Evolutionary conservation across 805 yeast genomes (phyloP).

Genomic region (Saccharomyces kudriavzevii): DNA sequence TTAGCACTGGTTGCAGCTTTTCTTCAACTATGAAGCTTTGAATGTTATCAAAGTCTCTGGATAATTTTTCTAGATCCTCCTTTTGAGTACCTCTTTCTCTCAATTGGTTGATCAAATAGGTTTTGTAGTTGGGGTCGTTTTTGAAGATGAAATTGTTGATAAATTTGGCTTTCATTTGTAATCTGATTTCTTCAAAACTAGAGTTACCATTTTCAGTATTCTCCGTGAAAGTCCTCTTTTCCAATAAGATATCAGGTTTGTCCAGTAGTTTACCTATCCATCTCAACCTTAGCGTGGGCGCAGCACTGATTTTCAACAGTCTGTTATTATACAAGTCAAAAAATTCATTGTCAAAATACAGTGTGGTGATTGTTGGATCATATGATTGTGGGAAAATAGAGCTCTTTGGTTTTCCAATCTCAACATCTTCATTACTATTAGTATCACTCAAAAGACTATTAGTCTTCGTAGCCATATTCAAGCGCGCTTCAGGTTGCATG

Average conservation of each 20-base stretch:
- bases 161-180: conserved; percentile 72
- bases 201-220: conserved; percentile 36
- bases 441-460: conserved; percentile 32
- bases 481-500: background rate
- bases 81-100: conserved; percentile 53
- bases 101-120: conserved; percentile 52
- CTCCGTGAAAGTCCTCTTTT: conserved; percentile 65
- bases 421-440: conserved; percentile 36
- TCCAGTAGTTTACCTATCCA: conserved; percentile 83
- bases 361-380: conserved; percentile 82
- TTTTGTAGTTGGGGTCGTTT: conserved; percentile 35
- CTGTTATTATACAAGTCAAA: conserved; percentile 84
- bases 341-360: conserved; percentile 77
- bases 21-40: conserved; percentile 56
- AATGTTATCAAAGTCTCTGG: conserved; percentile 49
- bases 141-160: conserved; percentile 64
- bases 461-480: conserved; percentile 14
- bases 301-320: conserved; percentile 56
- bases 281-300: conserved; percentile 74
- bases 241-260: conserved; percentile 72
- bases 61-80: conserved; percentile 44
- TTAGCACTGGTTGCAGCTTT: conserved; percentile 73
- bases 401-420: conserved; percentile 3
- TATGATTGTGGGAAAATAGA: conserved; percentile 28
- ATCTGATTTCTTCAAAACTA: conserved; percentile 54